Evolutionary conservation across 179 eudicot species (phyloP).

Genomic region (Silene vulgaris): DNA sequence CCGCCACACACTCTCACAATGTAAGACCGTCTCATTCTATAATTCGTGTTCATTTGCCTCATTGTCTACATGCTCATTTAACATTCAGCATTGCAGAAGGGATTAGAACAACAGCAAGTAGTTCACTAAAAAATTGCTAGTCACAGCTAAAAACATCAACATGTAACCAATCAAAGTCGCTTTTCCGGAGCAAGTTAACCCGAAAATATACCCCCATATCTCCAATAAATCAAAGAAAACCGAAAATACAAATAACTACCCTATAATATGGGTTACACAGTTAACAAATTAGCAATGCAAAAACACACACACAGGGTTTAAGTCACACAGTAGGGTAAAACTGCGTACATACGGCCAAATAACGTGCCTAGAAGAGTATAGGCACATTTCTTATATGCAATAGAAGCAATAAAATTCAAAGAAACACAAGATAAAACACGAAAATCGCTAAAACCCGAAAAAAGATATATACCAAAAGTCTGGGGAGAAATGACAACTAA

Average conservation of each 20-base stretch:
- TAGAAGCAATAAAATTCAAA: neutral
- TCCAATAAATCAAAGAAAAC: neutral
- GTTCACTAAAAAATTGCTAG: neutral
- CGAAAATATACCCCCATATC: neutral
- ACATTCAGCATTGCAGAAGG: slow-evolving; percentile 2
- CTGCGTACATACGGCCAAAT: neutral
- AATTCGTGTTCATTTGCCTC: neutral
- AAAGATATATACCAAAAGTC: slow-evolving; percentile 34
- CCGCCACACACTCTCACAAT: too few species aligned
- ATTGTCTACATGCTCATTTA: slow-evolving; percentile 14
- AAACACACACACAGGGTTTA: neutral
- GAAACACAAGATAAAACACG: neutral
- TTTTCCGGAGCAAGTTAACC: neutral
- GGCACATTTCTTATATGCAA: neutral
- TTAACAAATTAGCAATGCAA: slow-evolving; percentile 1
- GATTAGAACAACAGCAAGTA: neutral
- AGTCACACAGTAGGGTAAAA: neutral
- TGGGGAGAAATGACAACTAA: slow-evolving; percentile 53
- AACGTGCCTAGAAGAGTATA: neutral
- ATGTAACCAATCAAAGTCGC: neutral
- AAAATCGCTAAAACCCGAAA: neutral
- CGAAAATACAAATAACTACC: too few species aligned
- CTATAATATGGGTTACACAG: too few species aligned
- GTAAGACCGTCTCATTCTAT: too few species aligned
- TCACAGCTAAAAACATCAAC: neutral